phyloP scores from a whole-genome alignment of 176 grass and related monocot species.

The Phyllostachys edulis region DNA sequence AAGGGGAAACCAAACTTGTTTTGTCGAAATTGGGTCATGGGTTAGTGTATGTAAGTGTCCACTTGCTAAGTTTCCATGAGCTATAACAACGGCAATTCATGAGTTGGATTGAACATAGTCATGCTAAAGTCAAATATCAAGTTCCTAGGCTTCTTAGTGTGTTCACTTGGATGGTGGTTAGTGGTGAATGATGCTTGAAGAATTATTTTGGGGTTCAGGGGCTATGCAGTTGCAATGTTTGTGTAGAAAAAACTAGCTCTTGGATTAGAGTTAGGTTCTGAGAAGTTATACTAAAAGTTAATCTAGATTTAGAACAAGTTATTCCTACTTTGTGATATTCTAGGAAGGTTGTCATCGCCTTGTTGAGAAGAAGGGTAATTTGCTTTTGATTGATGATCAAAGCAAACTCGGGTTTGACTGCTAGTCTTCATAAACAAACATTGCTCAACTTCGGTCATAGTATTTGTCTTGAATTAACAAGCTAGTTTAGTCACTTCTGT shows the following conservation, averaged over 20 bases:
- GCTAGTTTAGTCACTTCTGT: background rate
- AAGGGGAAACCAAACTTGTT: too few relatives aligned
- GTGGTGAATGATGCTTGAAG: background rate
- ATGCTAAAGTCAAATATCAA: too few relatives aligned
- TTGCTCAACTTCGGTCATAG: conserved; percentile 22
- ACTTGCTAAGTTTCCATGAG: background rate
- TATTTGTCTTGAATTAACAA: background rate
- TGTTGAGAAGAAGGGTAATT: background rate
- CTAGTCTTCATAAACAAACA: background rate
- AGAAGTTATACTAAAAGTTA: background rate
- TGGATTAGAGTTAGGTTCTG: background rate
- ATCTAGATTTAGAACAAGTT: background rate
- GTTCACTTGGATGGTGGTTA: too few relatives aligned
- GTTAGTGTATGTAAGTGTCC: too few relatives aligned
- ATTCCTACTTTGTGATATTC: background rate
- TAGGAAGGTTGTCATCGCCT: background rate
- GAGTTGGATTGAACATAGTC: background rate
- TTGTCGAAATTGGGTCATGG: too few relatives aligned
- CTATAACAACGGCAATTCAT: background rate
- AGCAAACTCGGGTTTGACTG: background rate
- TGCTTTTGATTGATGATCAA: background rate
- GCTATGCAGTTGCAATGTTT: background rate
- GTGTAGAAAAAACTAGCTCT: background rate
- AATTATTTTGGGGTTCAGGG: background rate
- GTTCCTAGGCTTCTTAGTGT: too few relatives aligned